Evolutionary conservation across 345 rosid genomes (phyloP).

Genomic region (Eutrema yunnanense): DNA sequence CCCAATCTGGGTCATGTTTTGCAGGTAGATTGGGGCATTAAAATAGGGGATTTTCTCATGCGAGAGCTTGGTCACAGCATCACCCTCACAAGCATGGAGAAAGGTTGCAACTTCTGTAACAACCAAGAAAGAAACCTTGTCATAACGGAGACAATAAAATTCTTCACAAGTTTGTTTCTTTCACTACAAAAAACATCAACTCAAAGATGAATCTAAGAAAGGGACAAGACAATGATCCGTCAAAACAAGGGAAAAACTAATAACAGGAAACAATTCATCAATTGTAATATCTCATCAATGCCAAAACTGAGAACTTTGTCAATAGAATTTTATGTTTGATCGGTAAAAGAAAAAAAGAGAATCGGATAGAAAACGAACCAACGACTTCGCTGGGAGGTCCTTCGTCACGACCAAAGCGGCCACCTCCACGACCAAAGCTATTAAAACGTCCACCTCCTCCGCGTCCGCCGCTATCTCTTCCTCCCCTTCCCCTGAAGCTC

Average conservation of each 20-base stretch:
- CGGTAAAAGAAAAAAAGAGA: background rate
- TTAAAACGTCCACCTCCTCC: constrained; percentile 37
- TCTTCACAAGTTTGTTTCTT: background rate
- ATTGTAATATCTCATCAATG: background rate
- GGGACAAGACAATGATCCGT: background rate
- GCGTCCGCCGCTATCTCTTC: constrained; percentile 41
- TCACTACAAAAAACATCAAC: background rate
- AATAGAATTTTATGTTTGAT: background rate
- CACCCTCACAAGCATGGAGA: constrained; percentile 92
- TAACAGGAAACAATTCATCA: background rate
- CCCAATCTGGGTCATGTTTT: constrained; percentile 90
- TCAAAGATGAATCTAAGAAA: background rate
- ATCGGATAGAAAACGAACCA: constrained; percentile 30
- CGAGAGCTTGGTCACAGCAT: constrained; percentile 80
- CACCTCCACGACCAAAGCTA: constrained; percentile 36
- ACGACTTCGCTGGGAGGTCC: constrained; percentile 91
- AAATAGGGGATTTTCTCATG: constrained; percentile 77
- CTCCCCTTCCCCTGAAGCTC: constrained; percentile 52
- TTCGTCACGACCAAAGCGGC: constrained; percentile 57
- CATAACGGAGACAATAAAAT: constrained; percentile 45
- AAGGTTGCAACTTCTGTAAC: constrained; percentile 80
- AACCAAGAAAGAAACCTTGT: constrained; percentile 52
- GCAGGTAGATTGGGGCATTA: constrained; percentile 81
- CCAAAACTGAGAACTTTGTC: background rate
- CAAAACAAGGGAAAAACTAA: background rate